These are phyloP conservation scores for Rutstroemia sydowiana DNA, from an alignment of 2,329 filamentous ascomycete species.

Conservation along the genomic window DNA sequence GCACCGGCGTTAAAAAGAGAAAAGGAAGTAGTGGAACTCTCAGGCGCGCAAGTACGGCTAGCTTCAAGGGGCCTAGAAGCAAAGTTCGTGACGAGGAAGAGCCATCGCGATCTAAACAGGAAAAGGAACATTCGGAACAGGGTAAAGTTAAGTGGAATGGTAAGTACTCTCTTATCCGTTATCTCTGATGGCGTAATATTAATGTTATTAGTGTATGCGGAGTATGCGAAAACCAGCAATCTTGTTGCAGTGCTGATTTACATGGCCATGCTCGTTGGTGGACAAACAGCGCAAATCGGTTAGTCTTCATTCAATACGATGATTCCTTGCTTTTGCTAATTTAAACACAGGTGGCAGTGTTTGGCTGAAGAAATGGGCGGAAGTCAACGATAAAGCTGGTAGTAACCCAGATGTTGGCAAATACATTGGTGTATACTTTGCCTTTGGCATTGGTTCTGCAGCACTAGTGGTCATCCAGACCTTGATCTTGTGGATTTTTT, in stretches of 20 bases:
- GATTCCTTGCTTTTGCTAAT: conserved; percentile 9
- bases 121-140: conserved; percentile 83
- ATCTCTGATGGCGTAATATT: too few species aligned
- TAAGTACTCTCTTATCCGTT: conserved; percentile 26
- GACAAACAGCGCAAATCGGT: conserved; percentile 78
- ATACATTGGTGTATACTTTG: conserved; percentile 93
- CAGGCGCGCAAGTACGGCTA: conserved; percentile 83
- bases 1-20: conserved; percentile 45
- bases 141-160: conserved; percentile 93
- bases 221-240: conserved; percentile 95
- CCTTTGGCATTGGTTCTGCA: conserved; percentile 82
- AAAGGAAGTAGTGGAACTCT: conserved; percentile 71
- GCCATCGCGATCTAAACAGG: conserved; percentile 69
- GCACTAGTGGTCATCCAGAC: conserved; percentile 84
- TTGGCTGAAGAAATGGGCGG: conserved; percentile 93
- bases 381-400: conserved; percentile 61
- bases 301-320: conserved; percentile 25
- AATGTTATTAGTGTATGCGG: conserved; percentile 71
- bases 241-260: conserved; percentile 77
- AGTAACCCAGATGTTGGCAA: conserved; percentile 73
- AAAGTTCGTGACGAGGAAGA: conserved; percentile 82
- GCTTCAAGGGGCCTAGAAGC: conserved; percentile 77
- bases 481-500: conserved; percentile 97
- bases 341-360: conserved; percentile 59
- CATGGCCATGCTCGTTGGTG: conserved; percentile 64